Evolutionary conservation across 73 alveolate species (phyloP).

Genomic region (Paramecium bursaria): DNA sequence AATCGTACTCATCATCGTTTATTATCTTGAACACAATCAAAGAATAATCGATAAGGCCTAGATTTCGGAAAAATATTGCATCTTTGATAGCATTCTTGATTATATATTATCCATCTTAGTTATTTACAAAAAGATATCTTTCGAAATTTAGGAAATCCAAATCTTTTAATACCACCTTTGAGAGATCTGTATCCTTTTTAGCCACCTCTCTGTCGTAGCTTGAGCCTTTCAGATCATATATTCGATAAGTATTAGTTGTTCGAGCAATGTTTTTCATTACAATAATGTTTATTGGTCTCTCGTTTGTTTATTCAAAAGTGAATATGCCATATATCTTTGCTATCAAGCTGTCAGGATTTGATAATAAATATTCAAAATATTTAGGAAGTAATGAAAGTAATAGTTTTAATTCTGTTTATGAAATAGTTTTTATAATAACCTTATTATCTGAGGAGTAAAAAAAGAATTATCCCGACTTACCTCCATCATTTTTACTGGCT

Average conservation of each 20-base stretch:
- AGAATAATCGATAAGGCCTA: constrained; percentile 68
- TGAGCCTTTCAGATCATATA: constrained; percentile 69
- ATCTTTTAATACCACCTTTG: constrained; percentile 61
- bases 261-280: constrained; percentile 66
- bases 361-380: constrained; percentile 40
- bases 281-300: constrained; percentile 35
- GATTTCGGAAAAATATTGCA: constrained; percentile 47
- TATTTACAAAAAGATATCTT: constrained; percentile 26
- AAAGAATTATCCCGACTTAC: constrained; percentile 69
- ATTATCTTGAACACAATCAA: constrained; percentile 64
- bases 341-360: constrained; percentile 51
- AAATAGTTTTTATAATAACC: constrained; percentile 48
- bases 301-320: constrained; percentile 60
- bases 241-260: constrained; percentile 46
- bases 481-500: constrained; percentile 70
- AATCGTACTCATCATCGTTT: constrained; percentile 29
- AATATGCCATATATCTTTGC: constrained; percentile 66
- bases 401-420: constrained; percentile 52
- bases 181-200: constrained; percentile 39
- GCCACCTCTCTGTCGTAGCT: constrained; percentile 67
- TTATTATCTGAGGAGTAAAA: constrained; percentile 58
- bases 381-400: constrained; percentile 23
- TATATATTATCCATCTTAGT: constrained; percentile 30
- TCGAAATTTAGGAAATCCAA: constrained; percentile 64
- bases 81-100: constrained; percentile 59